phyloP scores from a whole-genome alignment of 495 filamentous ascomycete genomes.

The Mytilinidion resinicola region DNA sequence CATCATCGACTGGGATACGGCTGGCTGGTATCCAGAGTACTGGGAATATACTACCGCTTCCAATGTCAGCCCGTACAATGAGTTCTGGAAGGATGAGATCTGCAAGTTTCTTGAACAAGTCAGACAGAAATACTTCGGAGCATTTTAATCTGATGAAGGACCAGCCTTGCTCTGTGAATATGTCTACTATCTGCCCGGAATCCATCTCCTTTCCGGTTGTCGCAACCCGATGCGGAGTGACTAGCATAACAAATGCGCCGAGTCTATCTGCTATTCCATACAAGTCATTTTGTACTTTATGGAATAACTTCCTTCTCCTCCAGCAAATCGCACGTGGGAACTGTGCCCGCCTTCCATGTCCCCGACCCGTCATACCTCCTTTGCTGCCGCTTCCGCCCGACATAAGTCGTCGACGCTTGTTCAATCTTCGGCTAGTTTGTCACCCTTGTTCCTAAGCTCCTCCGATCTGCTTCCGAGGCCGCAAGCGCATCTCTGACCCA shows the following conservation, averaged over 20 bases:
- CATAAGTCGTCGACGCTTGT: neutral
- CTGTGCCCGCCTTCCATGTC: neutral
- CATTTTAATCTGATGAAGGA: neutral
- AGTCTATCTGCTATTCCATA: neutral
- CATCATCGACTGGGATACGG: slow-evolving; percentile 50
- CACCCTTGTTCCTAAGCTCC: neutral
- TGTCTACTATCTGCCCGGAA: neutral
- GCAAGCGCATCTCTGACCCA: neutral
- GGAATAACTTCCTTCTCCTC: neutral
- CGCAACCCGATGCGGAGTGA: neutral
- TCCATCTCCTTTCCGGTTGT: neutral
- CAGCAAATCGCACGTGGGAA: neutral
- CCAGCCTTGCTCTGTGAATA: neutral
- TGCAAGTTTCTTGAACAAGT: neutral
- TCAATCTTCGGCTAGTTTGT: neutral
- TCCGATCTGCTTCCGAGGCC: neutral
- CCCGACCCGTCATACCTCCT: neutral
- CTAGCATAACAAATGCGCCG: neutral
- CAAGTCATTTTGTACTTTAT: neutral
- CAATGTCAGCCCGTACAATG: neutral
- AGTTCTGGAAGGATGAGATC: neutral
- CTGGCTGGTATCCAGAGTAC: slow-evolving; percentile 47
- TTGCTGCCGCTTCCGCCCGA: neutral
- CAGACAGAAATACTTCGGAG: neutral
- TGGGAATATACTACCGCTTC: slow-evolving; percentile 43